A percentile compares a stretch with the other conserved stretches of the same genome.
Evolutionary conservation across 306 rosid genomes (phyloP).

Genomic region (Medicago arabica): DNA sequence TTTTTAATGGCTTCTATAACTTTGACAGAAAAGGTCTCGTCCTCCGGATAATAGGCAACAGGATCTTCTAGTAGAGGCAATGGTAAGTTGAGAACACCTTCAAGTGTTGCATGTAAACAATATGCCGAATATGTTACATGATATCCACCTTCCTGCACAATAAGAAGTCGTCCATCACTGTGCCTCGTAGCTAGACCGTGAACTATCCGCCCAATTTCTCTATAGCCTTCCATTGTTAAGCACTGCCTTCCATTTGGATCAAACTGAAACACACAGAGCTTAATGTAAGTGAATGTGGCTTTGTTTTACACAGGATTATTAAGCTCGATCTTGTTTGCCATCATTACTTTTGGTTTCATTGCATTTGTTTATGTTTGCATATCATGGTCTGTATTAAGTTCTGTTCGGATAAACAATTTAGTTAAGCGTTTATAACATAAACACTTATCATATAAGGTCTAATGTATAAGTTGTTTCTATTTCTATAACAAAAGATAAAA

Average conservation of each 20-base stretch:
- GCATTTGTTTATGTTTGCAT: background rate
- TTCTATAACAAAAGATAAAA: background rate
- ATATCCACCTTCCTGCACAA: constrained; percentile 97
- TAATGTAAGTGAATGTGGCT: constrained; percentile 15
- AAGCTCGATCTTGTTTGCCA: background rate
- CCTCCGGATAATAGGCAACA: constrained; percentile 76
- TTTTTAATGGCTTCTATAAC: constrained; percentile 64
- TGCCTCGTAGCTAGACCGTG: constrained; percentile 50
- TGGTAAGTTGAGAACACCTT: constrained; percentile 80
- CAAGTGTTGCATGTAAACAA: constrained; percentile 91
- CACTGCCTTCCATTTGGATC: constrained; percentile 99
- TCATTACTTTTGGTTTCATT: background rate
- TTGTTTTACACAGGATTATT: background rate
- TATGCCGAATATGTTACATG: constrained; percentile 89
- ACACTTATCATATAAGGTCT: background rate
- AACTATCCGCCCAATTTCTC: constrained; percentile 64
- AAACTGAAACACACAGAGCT: constrained; percentile 54
- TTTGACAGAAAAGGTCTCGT: constrained; percentile 60
- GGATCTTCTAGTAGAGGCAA: constrained; percentile 67
- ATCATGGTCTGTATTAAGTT: background rate
- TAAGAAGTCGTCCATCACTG: constrained; percentile 62
- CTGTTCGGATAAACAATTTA: no score
- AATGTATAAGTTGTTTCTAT: background rate
- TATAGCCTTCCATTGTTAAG: constrained; percentile 87
- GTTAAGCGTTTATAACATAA: background rate